phyloP scores from a whole-genome alignment of 2,329 filamentous ascomycete genomes.

The Fusarium brevicatenulatum region DNA sequence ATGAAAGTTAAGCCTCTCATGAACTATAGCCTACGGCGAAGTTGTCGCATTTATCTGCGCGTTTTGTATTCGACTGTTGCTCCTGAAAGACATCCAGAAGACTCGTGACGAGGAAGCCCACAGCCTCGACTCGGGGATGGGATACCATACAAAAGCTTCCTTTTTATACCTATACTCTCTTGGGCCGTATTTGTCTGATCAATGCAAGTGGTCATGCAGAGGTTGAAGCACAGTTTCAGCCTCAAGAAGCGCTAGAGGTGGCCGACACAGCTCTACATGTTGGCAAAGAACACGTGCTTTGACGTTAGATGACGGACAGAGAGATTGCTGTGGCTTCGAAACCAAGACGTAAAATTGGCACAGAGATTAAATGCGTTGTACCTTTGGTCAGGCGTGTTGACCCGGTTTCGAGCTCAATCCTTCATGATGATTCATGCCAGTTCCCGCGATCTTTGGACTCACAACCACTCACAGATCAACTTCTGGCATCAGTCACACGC shows the following conservation, averaged over 20 bases:
- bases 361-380: neutral
- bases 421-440: conserved; percentile 21
- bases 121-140: neutral
- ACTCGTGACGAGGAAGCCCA: neutral
- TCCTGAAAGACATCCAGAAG: neutral
- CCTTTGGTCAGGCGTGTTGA: conserved; percentile 4
- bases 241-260: neutral
- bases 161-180: neutral
- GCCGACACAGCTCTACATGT: neutral
- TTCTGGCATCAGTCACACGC: neutral
- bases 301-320: neutral
- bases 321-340: neutral
- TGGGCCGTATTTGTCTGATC: neutral
- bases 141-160: neutral
- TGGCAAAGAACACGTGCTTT: neutral
- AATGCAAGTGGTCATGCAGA: neutral
- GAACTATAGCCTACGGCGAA: neutral
- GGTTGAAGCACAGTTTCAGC: conserved; percentile 23
- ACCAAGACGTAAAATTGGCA: neutral
- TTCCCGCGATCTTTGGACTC: neutral
- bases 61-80: neutral
- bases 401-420: neutral
- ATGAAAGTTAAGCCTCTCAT: neutral
- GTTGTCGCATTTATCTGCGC: neutral
- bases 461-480: conserved; percentile 5